Evolutionary conservation across 148 eudicot genomes (phyloP), one percentile per base, ranked within the genome.

Genomic region (Rhododendron griersonianum): DNA sequence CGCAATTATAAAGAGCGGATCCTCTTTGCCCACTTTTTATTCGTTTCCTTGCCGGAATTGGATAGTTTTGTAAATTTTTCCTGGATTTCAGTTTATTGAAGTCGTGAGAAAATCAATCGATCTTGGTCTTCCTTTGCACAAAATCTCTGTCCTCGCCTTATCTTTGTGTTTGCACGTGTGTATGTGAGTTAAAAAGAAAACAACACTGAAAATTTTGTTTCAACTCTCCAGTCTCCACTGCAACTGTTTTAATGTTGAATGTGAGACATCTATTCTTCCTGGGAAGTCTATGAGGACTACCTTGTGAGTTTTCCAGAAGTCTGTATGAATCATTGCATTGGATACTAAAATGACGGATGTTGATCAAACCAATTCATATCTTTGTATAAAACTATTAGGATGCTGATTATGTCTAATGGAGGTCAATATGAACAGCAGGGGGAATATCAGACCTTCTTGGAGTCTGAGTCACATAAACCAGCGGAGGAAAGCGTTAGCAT

Each of bases 361-460:
- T 67, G 44, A 83, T 69, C 53, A 78, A 47, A 71, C 80, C 80
- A 76, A 37, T 19, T 76, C 50, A 41, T 41, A 41, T 37, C 80
- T 69, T 28, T 15, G 8, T 25, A 69, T 69, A 14, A 69, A 69
- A 69, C 37, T 69, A 28, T 65, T 65, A 30, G 14, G 77, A 71
- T 3, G 8, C 80, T 77, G 44, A 65, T 77, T 16, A 21, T 77
- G 13, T 77, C 53, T n/a, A 78, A 78, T 78, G 30, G 50, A 23
- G 55, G 81, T 28, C 55, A 78, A 45, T 45, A 45, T 45, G 81
- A 78, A 23, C 35, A 78, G 23, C 81, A 78, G 53, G 81, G 81
- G 47, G 55, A 78, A 7, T 14, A n/a, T 45, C 33, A 23, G 81
- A 45, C 33, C 33, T 8, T 78, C 33, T n/a, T 78, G 55, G 53